phyloP scores from a whole-genome alignment of 257 asterid species.

The Fraxinus quadrangulata region DNA sequence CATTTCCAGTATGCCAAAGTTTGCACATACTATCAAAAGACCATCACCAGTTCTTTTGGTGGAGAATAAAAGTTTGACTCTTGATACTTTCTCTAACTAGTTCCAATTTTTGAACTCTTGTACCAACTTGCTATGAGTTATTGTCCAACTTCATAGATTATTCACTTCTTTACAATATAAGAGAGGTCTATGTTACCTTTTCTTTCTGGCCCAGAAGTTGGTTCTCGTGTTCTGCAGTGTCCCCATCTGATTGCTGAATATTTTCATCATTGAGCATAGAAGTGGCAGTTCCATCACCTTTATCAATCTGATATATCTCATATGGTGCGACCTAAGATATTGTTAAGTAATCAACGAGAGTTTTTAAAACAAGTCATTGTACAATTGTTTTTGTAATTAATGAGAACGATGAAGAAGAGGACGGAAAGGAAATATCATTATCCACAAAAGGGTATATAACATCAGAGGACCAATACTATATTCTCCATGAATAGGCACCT shows the following conservation, averaged over 20 bases:
- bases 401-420: neutral
- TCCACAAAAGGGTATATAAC: neutral
- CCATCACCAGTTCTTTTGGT: neutral
- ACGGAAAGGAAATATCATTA: neutral
- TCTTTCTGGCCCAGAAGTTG: conserved; percentile 36
- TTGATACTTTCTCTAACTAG: neutral
- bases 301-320: conserved; percentile 71
- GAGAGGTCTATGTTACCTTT: conserved; percentile 44
- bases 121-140: neutral
- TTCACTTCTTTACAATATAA: neutral
- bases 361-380: conserved; percentile 4
- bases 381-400: neutral
- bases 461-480: neutral
- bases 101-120: neutral
- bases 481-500: neutral
- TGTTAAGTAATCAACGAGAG: conserved; percentile 23
- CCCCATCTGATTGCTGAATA: conserved; percentile 47
- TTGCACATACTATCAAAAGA: neutral
- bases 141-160: neutral
- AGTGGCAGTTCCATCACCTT: conserved; percentile 46
- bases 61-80: neutral
- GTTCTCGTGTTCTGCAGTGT: conserved; percentile 36
- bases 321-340: conserved; percentile 67
- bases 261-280: conserved; percentile 36
- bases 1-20: neutral